Evolutionary conservation across 1,139 yeast species (phyloP), one percentile per base, ranked within the genome.

Genomic region (Barnettozyma hawaiiensis): DNA sequence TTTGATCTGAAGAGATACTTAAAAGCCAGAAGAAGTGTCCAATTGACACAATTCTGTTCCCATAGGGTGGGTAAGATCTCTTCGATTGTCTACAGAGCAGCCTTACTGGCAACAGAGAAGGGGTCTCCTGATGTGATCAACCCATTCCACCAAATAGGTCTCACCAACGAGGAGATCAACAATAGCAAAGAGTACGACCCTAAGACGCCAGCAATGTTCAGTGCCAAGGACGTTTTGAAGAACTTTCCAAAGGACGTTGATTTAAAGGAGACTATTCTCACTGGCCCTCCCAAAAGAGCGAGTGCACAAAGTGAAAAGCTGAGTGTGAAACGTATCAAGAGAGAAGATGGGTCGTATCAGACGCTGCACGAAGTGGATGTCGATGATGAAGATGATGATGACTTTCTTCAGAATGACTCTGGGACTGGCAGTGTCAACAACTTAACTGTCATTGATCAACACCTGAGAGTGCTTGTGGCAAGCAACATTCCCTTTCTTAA

Each of bases 61-160:
- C 79, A 83, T 39, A 72, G 90, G 46, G 65, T 89, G 37, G 98
- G 98, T 7, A 63, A 71, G 11, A 63, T 83, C 3, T 71, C 94
- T 0, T 74, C 95, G 0, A 66, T 70, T 40, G 72, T 94, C 7
- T 92, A 84, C 58, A 70, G 73, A 41, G 64, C 72, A 8, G 78
- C 82, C 7, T 70, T 92, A 48, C 57, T 65, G 35, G 59, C 73
- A 32, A 68, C 85, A 26, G 96, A 89, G 59, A 70, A 69, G 44
- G 64, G 67, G 38, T 69, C 82, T 7, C 77, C 81, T 10, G 61
- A 60, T 20, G 62, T 69, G 8, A 47, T 57, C 7, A 58, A 64
- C 43, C 68, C 68, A 5, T 43, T 66, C 11, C 48, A 52, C 3
- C 52, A 59, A 40, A 63, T 69, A 7, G 71, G 68, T 1, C 42